Evolutionary conservation across 805 yeast genomes (phyloP), one percentile per base, ranked within the genome.

Genomic region (Myxozyma melibiosi): DNA sequence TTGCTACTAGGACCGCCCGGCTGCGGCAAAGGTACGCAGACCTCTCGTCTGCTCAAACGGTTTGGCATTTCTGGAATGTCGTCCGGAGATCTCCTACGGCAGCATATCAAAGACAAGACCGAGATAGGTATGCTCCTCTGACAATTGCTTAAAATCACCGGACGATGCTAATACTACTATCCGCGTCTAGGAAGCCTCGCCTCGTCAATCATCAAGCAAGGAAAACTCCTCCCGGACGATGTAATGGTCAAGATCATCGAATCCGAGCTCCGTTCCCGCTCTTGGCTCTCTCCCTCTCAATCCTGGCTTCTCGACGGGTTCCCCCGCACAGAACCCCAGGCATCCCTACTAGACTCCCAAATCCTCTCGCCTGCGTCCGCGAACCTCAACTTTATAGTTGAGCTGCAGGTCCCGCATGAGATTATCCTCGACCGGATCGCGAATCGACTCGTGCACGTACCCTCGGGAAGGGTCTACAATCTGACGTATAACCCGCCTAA

Each of bases 1-100:
- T 76, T 91, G 27, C 75, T 91, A 7, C 74, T 92, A 25, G 97
- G 97, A 2, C 96, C 97, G 0, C 98, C 98, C 0, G 98, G 98
- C 0, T 80, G 96, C 0, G 98, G 98, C 0, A 91, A 91, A 69
- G 97, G 97, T 1, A 91, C 98, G 0, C 88, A 86, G 64, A 86
- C 96, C 0, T 73, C 86, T 1, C 78, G 84, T 57, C 74, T 91
- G 3, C 70, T 85, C 57, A 78, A 80, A 50, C 71, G 74, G 39
- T 78, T 86, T 1, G 65, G 68, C 3, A 71, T 91, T 22, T 70
- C 77, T 13, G 75, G 92, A 0, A 72, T 92, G 7, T 84, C 96
- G 0, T 85, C 96, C 0, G 98, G 98, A 1, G 97, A 91, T 71
- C 73, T 90, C 4, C 74, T 91, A 42, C 79, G 98, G 61, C 72